Evolutionary conservation across 169 alveolate genomes (phyloP).

Genomic region (Perkinsus marinus): DNA sequence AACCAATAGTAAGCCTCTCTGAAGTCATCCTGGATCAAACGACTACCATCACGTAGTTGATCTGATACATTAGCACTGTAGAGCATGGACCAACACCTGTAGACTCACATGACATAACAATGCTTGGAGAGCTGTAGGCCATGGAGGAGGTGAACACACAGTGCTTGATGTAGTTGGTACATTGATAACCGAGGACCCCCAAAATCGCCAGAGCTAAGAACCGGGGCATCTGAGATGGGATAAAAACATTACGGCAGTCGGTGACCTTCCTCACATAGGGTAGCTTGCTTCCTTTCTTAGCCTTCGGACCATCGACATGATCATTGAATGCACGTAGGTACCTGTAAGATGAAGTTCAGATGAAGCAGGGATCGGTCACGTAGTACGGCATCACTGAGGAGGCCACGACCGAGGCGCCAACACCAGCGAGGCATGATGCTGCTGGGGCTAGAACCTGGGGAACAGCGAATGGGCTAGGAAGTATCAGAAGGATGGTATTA

Average conservation of each 20-base stretch:
- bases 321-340: not conserved
- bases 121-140: conserved; percentile 79
- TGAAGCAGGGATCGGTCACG: no score
- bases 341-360: not conserved
- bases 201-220: conserved; percentile 6
- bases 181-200: conserved; percentile 6
- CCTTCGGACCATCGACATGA: not conserved
- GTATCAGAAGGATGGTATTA: not conserved
- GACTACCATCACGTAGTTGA: conserved; percentile 55
- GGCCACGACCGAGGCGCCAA: not conserved
- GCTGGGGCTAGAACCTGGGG: conserved; percentile 63
- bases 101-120: conserved; percentile 57
- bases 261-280: not conserved
- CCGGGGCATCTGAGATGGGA: not conserved
- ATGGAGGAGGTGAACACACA: conserved; percentile 77
- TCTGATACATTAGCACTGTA: not conserved
- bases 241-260: not conserved
- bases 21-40: conserved; percentile 87
- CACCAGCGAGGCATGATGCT: conserved; percentile 16
- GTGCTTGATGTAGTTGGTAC: conserved; percentile 56
- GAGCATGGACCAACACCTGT: conserved; percentile 1
- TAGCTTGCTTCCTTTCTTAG: not conserved
- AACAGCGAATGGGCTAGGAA: not conserved
- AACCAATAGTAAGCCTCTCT: conserved; percentile 97
- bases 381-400: not conserved